phyloP scores from a whole-genome alignment of 768 basidiomycete genomes.

The Podaxis sp. region DNA sequence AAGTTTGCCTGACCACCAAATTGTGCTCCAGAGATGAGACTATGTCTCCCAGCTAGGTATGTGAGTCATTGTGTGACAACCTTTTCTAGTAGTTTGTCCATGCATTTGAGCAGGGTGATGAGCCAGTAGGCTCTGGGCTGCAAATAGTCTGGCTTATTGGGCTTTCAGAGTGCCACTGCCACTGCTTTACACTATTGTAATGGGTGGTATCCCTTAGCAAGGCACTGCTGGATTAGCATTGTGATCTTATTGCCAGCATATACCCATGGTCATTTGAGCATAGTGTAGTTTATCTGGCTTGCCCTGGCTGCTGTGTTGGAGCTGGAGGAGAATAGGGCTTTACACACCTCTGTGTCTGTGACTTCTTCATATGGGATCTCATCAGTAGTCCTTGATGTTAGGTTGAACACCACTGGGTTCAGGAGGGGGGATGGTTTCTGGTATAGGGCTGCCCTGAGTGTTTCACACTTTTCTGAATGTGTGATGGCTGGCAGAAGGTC shows the following conservation, averaged over 20 bases:
- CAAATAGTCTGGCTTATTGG: slow-evolving; percentile 34
- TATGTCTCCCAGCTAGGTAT: slow-evolving; percentile 22
- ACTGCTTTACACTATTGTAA: slow-evolving; percentile 27
- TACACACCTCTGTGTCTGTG: slow-evolving; percentile 22
- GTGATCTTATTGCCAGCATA: neutral
- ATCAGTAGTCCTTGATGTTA: neutral
- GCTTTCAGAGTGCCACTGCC: slow-evolving; percentile 32
- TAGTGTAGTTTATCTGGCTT: slow-evolving; percentile 23
- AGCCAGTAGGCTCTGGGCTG: slow-evolving; percentile 33
- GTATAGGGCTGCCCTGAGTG: slow-evolving; percentile 22
- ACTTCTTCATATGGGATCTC: slow-evolving; percentile 20
- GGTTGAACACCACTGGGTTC: slow-evolving; percentile 2
- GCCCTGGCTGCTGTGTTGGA: slow-evolving; percentile 23
- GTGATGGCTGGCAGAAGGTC: slow-evolving; percentile 15
- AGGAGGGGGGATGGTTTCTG: slow-evolving; percentile 19
- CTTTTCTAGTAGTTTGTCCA: slow-evolving; percentile 32
- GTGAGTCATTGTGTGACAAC: slow-evolving; percentile 26
- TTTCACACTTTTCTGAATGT: slow-evolving; percentile 24
- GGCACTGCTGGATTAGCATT: slow-evolving; percentile 21
- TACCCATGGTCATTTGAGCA: slow-evolving; percentile 28
- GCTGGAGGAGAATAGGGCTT: slow-evolving; percentile 22
- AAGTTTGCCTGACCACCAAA: slow-evolving; percentile 24
- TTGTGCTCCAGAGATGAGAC: slow-evolving; percentile 24
- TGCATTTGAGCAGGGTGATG: slow-evolving; percentile 33
- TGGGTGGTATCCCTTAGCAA: slow-evolving; percentile 25